These are phyloP conservation scores for Aspergillus puulaauensis DNA, from an alignment of 2,329 filamentous ascomycete genomes.

Conservation along the genomic window DNA sequence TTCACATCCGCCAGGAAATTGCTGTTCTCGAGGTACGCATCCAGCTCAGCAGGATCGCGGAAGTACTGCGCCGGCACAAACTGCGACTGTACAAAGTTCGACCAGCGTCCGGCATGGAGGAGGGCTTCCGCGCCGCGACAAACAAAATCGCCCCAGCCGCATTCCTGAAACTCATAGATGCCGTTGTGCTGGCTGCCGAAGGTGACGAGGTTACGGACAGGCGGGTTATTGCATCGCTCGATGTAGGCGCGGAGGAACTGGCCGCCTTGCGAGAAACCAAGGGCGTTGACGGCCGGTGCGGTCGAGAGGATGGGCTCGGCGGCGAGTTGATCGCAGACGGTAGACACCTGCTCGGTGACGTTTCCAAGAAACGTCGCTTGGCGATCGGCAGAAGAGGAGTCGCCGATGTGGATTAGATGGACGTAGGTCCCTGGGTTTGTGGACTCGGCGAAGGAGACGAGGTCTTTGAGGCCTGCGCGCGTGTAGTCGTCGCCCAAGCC, in stretches of 20 bases:
- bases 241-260: conserved; percentile 92
- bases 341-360: conserved; percentile 71
- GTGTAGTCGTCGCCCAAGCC: conserved; percentile 69
- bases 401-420: conserved; percentile 72
- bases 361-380: conserved; percentile 89
- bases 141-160: conserved; percentile 69
- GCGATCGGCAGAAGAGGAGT: conserved; percentile 67
- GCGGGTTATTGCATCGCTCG: conserved; percentile 78
- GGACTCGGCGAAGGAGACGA: conserved; percentile 70
- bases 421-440: conserved; percentile 81
- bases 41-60: conserved; percentile 68
- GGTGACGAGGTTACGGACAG: conserved; percentile 76
- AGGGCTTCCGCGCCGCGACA: conserved; percentile 79
- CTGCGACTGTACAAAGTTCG: conserved; percentile 69
- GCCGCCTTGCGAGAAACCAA: conserved; percentile 94
- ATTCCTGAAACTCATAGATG: conserved; percentile 78
- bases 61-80: conserved; percentile 96
- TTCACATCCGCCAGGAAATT: conserved; percentile 96
- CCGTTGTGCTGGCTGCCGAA: conserved; percentile 93
- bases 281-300: conserved; percentile 79
- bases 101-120: conserved; percentile 79
- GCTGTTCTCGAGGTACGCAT: conserved; percentile 73
- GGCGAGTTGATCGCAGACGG: conserved; percentile 76
- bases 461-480: conserved; percentile 68
- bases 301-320: conserved; percentile 76